These are phyloP conservation scores for Oryza officinalis DNA, from an alignment of 176 grass and related monocot species.

Conservation along the genomic window DNA sequence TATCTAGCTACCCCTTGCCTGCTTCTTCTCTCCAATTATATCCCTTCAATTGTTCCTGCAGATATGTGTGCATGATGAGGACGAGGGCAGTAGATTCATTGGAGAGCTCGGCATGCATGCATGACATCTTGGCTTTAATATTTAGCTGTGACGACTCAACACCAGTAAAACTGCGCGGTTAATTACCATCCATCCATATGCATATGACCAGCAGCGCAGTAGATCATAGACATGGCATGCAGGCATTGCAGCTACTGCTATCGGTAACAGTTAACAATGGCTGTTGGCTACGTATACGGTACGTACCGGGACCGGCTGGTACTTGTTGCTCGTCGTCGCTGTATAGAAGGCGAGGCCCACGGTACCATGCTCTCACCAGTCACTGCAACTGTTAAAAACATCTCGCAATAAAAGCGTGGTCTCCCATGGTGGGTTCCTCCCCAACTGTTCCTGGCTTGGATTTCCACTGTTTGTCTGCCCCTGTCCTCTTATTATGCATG, in stretches of 20 bases:
- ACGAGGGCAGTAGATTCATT: neutral
- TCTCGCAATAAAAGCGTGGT: conserved; percentile 37
- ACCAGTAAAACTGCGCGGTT: neutral
- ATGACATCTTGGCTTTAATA: neutral
- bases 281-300: conserved; percentile 8
- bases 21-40: too few species aligned
- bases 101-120: conserved; percentile 4
- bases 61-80: too few species aligned
- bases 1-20: neutral
- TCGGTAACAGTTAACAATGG: too few species aligned
- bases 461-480: neutral
- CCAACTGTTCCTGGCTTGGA: neutral
- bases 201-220: neutral
- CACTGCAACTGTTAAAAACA: conserved; percentile 19
- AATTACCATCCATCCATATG: neutral
- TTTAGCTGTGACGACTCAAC: neutral
- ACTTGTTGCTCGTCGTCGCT: neutral
- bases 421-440: conserved; percentile 1
- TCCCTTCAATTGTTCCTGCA: neutral
- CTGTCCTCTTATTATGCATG: neutral
- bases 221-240: conserved; percentile 3
- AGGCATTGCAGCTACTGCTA: neutral
- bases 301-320: neutral
- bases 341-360: neutral
- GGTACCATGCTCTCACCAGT: conserved; percentile 7